Evolutionary conservation across 1,284 basidiomycete genomes (phyloP).

Genomic region (Peniophora sp.): DNA sequence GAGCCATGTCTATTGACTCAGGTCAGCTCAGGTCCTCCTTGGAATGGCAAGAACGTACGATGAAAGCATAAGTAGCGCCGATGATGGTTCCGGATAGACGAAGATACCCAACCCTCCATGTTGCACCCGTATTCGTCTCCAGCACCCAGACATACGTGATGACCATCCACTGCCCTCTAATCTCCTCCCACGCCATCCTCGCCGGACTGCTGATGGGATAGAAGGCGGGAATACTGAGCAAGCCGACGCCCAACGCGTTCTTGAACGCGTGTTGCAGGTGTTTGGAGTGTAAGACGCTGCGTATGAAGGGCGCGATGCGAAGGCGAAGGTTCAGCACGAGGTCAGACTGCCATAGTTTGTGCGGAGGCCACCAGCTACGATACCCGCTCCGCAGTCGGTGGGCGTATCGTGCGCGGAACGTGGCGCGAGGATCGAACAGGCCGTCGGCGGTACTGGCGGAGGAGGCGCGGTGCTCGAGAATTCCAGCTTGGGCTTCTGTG

Average conservation of each 20-base stretch:
- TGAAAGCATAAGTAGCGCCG: constrained; percentile 38
- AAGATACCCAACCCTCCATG: constrained; percentile 39
- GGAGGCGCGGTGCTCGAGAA: constrained; percentile 14
- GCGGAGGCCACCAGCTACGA: constrained; percentile 3
- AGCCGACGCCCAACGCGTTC: constrained; percentile 35
- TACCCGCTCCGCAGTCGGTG: constrained; percentile 4
- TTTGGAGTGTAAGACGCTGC: constrained; percentile 28
- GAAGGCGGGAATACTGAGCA: constrained; percentile 38
- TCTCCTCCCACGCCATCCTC: not conserved
- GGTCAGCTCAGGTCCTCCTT: constrained; percentile 2
- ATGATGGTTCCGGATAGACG: constrained; percentile 38
- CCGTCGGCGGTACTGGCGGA: not conserved
- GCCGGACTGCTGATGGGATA: constrained; percentile 22
- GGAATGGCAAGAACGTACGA: constrained; percentile 25
- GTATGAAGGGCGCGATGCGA: constrained; percentile 23
- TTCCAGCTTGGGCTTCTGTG: constrained; percentile 20
- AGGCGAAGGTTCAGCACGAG: constrained; percentile 25
- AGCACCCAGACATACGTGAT: constrained; percentile 45
- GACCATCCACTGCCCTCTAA: constrained; percentile 41
- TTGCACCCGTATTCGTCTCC: constrained; percentile 44
- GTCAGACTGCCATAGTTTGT: constrained; percentile 24
- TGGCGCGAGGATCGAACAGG: not conserved
- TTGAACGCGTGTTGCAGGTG: constrained; percentile 40
- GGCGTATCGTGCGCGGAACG: constrained; percentile 5
- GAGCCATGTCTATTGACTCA: constrained; percentile 28